Evolutionary conservation across 805 yeast species (phyloP).

Genomic region (Saccharomycopsis amapae): DNA sequence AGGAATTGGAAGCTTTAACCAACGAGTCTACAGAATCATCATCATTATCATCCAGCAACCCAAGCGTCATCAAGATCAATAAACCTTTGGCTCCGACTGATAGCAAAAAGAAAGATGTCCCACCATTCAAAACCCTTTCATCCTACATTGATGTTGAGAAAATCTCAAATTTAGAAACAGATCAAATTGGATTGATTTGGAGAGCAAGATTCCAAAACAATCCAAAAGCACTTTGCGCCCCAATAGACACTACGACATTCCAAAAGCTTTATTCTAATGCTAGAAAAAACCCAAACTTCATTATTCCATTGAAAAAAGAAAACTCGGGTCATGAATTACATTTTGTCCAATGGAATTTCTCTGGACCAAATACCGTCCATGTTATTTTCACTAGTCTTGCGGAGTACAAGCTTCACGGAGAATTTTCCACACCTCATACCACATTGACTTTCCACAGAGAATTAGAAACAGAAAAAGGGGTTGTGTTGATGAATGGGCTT

Average conservation of each 20-base stretch:
- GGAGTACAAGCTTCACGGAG: conserved; percentile 84
- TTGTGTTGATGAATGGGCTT: conserved; percentile 81
- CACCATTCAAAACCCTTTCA: conserved; percentile 64
- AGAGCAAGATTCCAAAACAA: conserved; percentile 69
- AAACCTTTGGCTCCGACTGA: conserved; percentile 23
- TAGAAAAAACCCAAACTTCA: conserved; percentile 68
- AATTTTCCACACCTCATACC: conserved; percentile 92
- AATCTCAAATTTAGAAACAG: conserved; percentile 42
- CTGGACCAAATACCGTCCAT: conserved; percentile 76
- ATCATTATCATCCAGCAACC: conserved; percentile 24
- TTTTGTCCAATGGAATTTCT: conserved; percentile 89
- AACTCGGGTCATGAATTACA: conserved; percentile 67
- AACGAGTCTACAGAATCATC: conserved; percentile 23
- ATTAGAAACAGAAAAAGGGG: conserved; percentile 45
- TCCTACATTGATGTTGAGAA: conserved; percentile 69
- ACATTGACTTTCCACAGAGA: conserved; percentile 85
- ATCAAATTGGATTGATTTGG: conserved; percentile 80
- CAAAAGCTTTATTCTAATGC: conserved; percentile 50
- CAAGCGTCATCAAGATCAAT: conserved; percentile 25
- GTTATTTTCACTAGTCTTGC: conserved; percentile 87
- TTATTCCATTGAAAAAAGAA: conserved; percentile 80
- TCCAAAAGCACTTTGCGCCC: conserved; percentile 58
- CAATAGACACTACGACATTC: conserved; percentile 50
- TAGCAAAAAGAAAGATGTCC: conserved; percentile 23
- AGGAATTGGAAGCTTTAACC: conserved; percentile 48